Base-by-base conservation (phyloP, 805 yeast species). In the Starmera amethionina region DNA sequence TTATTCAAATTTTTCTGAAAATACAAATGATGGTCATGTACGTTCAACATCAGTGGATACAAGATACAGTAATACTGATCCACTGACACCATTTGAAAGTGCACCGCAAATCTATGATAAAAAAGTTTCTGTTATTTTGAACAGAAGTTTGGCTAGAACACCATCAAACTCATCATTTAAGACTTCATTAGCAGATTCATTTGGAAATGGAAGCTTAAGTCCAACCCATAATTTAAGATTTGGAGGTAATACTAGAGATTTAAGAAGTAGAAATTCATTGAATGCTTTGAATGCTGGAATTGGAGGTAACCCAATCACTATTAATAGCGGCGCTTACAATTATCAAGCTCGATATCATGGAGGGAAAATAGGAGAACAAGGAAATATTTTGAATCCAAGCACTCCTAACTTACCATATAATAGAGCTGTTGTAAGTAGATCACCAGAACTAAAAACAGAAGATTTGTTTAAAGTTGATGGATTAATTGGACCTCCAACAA, bases 51-150 rank as follows among this genome's bases (percentile, higher is more conserved):
- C 90, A 1, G 65, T 71, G 32, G 94, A 82, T 45, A 82, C 90
- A 1, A 68, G 67, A 39, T 66, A 68, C 29, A 75, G 81, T 36
- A 66, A 52, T 33, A 64, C 69, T 4, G 68, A 68, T 22, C 63
- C 65, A 19, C 58, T 68, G 4, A 65, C 70, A 16, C 75, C 77
- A n/a, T 68, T 70, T 46, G 88, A 81, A 46, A 75, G 82, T 3
- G 88, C 81, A 1, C 89, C 93, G 0, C 83, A 78, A 51, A 71
- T 83, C 1, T 83, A 83, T 53, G 94, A 83, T 54, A 81, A 79
- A 57, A 82, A 82, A 56, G 93, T 82, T 2, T 77, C 86, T 27
- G 73, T 77, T n/a, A 80, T 83, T 37, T 64, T 83, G 54, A 82
- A 81, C 53, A 65, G 81, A 46, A 80, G 87, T 46, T 65, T 83